These are phyloP conservation scores for Paramecium sexaurelia DNA, from an alignment of 73 alveolate species.

Conservation along the genomic window DNA sequence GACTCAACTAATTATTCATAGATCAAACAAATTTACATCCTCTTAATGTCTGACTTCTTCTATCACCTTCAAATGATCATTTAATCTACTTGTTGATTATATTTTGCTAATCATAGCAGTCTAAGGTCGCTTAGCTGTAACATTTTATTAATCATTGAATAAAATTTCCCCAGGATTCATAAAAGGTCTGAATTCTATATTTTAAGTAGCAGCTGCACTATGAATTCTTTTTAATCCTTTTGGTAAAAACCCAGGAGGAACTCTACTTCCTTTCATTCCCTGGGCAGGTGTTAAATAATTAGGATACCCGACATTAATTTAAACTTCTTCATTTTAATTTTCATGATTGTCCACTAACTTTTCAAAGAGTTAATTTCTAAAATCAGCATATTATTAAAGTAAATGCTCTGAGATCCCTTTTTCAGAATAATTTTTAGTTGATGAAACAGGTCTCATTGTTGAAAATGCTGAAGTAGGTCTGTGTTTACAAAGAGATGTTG, in stretches of 20 bases:
- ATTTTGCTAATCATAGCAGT: conserved; percentile 27
- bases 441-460: conserved; percentile 42
- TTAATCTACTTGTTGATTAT: conserved; percentile 24
- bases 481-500: not conserved
- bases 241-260: conserved; percentile 47
- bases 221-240: conserved; percentile 48
- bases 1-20: not conserved
- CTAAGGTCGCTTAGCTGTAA: not conserved
- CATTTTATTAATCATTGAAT: not conserved
- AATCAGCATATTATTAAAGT: conserved; percentile 43
- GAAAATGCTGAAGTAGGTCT: conserved; percentile 53
- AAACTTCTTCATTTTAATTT: not conserved
- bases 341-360: not conserved
- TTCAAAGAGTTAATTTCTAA: conserved; percentile 31
- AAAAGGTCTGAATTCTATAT: conserved; percentile 33
- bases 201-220: conserved; percentile 30
- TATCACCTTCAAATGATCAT: conserved; percentile 46
- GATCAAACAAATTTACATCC: not conserved
- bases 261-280: conserved; percentile 31
- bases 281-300: not conserved
- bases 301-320: conserved; percentile 25
- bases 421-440: conserved; percentile 54
- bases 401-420: conserved; percentile 26
- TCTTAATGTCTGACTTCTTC: conserved; percentile 51
- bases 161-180: conserved; percentile 20